Percentiles rank a stretch among this genome's conserved stretches.
Conservation (phyloP, 2,329 filamentous ascomycete genomes). For the Ophioceras dolichostomum region DNA sequence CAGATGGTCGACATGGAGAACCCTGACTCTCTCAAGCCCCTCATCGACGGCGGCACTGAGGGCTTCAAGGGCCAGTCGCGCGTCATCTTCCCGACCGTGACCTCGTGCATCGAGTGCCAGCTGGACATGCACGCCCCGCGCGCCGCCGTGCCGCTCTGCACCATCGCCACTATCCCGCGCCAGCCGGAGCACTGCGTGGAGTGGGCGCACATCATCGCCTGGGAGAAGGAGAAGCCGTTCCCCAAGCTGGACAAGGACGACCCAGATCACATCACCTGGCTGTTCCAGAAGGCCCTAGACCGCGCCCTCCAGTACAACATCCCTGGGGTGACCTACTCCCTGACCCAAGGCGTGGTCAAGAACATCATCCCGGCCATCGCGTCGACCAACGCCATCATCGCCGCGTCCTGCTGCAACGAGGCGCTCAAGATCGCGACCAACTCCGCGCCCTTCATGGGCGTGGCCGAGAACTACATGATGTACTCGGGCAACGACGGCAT, state of each 20-base stretch:
- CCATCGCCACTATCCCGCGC: constrained; percentile 87
- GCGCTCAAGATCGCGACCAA: constrained; percentile 86
- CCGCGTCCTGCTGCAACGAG: constrained; percentile 92
- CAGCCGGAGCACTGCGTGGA: constrained; percentile 98
- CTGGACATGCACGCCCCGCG: constrained; percentile 97
- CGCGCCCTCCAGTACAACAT: constrained; percentile 87
- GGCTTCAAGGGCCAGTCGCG: constrained; percentile 95
- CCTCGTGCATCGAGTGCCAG: constrained; percentile 95
- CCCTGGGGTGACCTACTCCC: constrained; percentile 80
- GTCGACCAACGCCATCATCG: constrained; percentile 93
- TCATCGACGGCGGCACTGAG: constrained; percentile 95
- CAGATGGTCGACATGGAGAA: constrained; percentile 78
- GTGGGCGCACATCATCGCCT: constrained; percentile 97
- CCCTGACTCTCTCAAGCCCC: constrained; percentile 76
- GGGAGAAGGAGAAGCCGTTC: constrained; percentile 78
- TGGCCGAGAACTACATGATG: constrained; percentile 94
- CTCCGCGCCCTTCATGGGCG: constrained; percentile 67
- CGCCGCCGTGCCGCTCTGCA: constrained; percentile 92
- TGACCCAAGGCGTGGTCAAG: constrained; percentile 96
- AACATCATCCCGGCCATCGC: constrained; percentile 99
- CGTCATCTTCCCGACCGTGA: constrained; percentile 83
- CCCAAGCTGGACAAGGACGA: constrained; percentile 88
- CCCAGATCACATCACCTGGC: constrained; percentile 93
- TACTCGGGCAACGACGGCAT: constrained; percentile 93
- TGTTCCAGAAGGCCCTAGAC: constrained; percentile 71